Base-by-base conservation (phyloP, 257 asterid genomes). In the Fraxinus quadrangulata region DNA sequence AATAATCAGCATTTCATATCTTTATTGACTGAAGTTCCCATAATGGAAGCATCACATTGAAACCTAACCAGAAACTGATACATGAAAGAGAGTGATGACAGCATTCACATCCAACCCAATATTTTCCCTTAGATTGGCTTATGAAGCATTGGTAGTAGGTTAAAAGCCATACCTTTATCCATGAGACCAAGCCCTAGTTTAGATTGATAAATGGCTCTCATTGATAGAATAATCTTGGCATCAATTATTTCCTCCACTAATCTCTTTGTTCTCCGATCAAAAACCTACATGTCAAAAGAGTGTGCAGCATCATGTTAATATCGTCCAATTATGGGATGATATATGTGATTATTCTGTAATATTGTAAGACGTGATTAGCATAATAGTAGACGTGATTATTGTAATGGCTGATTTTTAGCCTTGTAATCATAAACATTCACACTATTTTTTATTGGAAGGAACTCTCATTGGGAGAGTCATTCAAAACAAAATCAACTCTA, bases 131-230 rank as follows among this genome's bases (percentile, higher is more conserved):
- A 74, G 59, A 75, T 28, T 42, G 77, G 70, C 81, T 42, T 67
- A 23, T 71, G 72, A 61, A 65, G 75, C 65, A 69, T 73, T 26
- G 74, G 39, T 73, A 40, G 39, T 73, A 40, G 42, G 78, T 59
- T 68, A 77, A 81, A 74, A 74, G 19, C 83, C 56, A 75, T 81
- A 94, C 99, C 98, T 87, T 84, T 90, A 86, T 95, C 96, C 97
- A 95, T 88, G 83, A 93, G 96, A 82, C 98, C 94, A 86, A 89
- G 90, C 67, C 99, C 98, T 76, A 90, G 74, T 88, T 93, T 93
- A 79, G 97, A 92, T 85, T 88, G 99, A 86, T 96, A 96, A 74
- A 96, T 85, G 79, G 99, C 97, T 82, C 99, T 85, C 99, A 96
- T 92, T 78, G 98, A 92, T 74, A 96, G 85, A 81, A 92, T 90